A percentile compares a stretch with the other conserved stretches of the same genome.
Evolutionary conservation across 164 flowering plant genomes (phyloP).

Genomic region (Sedum album): DNA sequence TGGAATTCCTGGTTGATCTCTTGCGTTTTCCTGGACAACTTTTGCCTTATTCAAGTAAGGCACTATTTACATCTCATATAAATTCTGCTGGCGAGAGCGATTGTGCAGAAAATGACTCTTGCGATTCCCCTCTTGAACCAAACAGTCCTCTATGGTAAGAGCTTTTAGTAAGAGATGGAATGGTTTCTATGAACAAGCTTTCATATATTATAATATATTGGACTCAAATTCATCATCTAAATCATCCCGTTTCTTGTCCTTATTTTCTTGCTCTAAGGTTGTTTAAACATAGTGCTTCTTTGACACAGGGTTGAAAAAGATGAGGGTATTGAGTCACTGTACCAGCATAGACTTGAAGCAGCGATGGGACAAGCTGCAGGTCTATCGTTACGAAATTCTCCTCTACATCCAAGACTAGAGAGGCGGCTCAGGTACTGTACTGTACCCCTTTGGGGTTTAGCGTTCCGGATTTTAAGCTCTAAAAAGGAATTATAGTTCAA

Average conservation of each 20-base stretch:
- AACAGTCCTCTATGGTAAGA: conserved; percentile 85
- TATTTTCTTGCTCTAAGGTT: neutral
- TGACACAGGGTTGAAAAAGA: conserved; percentile 59
- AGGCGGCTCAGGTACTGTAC: conserved; percentile 58
- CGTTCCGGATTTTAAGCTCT: neutral
- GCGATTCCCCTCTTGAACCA: conserved; percentile 97
- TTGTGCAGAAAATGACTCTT: conserved; percentile 98
- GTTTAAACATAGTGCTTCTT: conserved; percentile 8
- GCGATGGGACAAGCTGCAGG: conserved; percentile 43
- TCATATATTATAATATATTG: neutral
- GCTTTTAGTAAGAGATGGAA: conserved; percentile 57
- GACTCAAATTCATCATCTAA: neutral
- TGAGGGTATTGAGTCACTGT: conserved; percentile 37
- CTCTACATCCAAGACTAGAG: conserved; percentile 55
- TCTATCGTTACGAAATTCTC: conserved; percentile 49
- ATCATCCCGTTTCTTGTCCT: neutral
- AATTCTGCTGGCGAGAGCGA: conserved; percentile 97
- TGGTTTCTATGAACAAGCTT: conserved; percentile 41
- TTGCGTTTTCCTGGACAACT: conserved; percentile 94
- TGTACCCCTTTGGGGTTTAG: neutral
- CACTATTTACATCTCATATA: conserved; percentile 73
- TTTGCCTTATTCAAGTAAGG: conserved; percentile 74
- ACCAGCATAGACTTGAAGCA: conserved; percentile 51
- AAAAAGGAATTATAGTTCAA: neutral
- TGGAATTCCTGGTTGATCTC: conserved; percentile 88